Conservation (phyloP, 108 stramenopile species). For the Nitzschia palea region DNA sequence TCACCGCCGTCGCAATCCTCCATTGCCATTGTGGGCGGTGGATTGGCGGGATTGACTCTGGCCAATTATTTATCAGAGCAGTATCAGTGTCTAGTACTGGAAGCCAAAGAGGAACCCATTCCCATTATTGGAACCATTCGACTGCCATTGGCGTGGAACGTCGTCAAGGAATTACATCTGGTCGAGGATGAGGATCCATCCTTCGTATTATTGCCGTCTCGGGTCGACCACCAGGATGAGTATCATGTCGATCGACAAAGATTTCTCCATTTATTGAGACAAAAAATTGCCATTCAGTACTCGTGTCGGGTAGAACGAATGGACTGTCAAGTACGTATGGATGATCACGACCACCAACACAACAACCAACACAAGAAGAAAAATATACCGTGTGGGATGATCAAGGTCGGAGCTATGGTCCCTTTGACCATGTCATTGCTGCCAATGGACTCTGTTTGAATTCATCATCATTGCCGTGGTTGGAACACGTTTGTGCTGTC, state of each 20-base stretch:
- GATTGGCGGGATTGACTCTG: constrained; percentile 26
- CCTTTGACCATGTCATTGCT: constrained; percentile 16
- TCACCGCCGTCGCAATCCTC: too few relatives aligned
- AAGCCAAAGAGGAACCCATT: constrained; percentile 21
- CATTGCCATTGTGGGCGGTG: constrained; percentile 29
- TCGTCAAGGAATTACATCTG: constrained; percentile 10
- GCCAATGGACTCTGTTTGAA: constrained; percentile 16
- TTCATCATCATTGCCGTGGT: not conserved
- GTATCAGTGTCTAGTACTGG: constrained; percentile 9
- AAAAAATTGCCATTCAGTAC: not conserved
- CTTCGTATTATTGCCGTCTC: not conserved
- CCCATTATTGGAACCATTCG: constrained; percentile 28
- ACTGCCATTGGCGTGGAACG: not conserved
- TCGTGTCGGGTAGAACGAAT: not conserved
- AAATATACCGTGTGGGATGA: not conserved
- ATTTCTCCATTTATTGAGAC: constrained; percentile 14
- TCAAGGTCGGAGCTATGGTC: constrained; percentile 2
- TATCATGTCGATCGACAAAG: constrained; percentile 1
- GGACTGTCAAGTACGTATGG: not conserved
- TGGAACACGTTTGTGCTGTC: too few relatives aligned
- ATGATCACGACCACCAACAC: not conserved
- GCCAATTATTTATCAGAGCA: constrained; percentile 2
- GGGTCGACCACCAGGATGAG: not conserved
- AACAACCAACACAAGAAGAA: not conserved
- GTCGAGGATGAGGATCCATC: not conserved